Conservation (phyloP, 805 yeast species). For the Myxozyma geophila region DNA sequence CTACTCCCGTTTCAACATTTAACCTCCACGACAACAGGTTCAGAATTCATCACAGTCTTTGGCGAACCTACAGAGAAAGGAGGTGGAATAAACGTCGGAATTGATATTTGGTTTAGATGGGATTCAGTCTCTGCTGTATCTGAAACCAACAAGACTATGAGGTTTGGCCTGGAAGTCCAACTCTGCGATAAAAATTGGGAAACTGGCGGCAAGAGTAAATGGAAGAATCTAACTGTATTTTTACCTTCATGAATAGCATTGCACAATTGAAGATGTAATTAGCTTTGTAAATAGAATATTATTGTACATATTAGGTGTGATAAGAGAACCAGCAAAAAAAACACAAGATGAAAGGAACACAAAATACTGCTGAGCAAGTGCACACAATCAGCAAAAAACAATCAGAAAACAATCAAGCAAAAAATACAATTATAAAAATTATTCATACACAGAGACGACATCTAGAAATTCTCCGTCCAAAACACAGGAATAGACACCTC, state of each 20-base stretch:
- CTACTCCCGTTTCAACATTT: conserved; percentile 18
- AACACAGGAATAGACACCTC: conserved; percentile 34
- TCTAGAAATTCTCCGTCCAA: conserved; percentile 1
- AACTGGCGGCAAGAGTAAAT: conserved; percentile 15
- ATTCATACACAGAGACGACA: neutral
- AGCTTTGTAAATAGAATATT: neutral
- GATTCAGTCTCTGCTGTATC: neutral
- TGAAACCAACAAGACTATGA: neutral
- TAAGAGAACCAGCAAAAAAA: neutral
- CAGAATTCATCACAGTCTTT: conserved; percentile 11
- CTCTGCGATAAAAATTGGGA: conserved; percentile 25
- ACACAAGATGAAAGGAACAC: neutral
- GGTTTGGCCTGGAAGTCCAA: conserved; percentile 19
- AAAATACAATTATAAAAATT: neutral
- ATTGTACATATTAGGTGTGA: neutral
- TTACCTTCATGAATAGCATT: neutral
- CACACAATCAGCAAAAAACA: neutral
- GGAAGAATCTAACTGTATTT: conserved; percentile 21
- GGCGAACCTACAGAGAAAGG: conserved; percentile 29
- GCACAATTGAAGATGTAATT: neutral
- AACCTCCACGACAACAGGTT: conserved; percentile 7
- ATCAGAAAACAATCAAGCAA: neutral
- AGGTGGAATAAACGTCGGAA: conserved; percentile 19
- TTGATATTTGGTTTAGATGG: conserved; percentile 33
- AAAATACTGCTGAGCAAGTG: neutral